These are phyloP conservation scores for Aspergillus novofumigatus DNA, from an alignment of 2,329 filamentous ascomycete species.

Conservation along the genomic window DNA sequence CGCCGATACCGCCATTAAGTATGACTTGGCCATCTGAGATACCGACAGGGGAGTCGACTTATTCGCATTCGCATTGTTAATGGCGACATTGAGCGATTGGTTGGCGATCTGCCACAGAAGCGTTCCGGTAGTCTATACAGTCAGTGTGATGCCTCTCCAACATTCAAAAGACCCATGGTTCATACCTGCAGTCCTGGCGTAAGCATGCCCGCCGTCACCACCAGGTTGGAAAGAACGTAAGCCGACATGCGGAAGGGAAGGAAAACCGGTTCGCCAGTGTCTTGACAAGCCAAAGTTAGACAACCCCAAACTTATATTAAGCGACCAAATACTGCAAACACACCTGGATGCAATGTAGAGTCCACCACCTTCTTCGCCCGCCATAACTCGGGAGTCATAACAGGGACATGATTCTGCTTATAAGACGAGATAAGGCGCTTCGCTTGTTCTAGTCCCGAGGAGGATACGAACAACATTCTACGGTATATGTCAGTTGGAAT, in stretches of 20 bases:
- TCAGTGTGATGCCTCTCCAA: background rate
- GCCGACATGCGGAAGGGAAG: constrained; percentile 96
- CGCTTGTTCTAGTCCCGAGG: constrained; percentile 74
- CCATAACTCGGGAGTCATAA: constrained; percentile 92
- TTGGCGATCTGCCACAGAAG: constrained; percentile 94
- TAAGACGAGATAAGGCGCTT: constrained; percentile 78
- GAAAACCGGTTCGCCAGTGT: constrained; percentile 87
- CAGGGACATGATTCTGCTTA: constrained; percentile 72
- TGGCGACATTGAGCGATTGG: constrained; percentile 95
- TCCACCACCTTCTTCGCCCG: constrained; percentile 95
- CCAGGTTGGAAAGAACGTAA: constrained; percentile 87
- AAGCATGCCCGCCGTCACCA: constrained; percentile 96
- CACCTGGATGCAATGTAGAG: constrained; percentile 92
- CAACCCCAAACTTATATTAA: background rate
- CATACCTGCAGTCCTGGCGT: constrained; percentile 75
- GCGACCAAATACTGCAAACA: constrained; percentile 17
- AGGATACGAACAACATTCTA: constrained; percentile 82
- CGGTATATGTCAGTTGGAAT: background rate
- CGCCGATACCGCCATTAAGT: constrained; percentile 84
- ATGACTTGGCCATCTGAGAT: constrained; percentile 79
- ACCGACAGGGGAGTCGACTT: constrained; percentile 87
- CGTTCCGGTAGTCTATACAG: constrained; percentile 67
- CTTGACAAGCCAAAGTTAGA: constrained; percentile 43
- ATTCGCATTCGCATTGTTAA: constrained; percentile 97
- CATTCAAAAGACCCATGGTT: background rate